Conservation (phyloP, 305 asterid species). For the Rubia tinctorum region DNA sequence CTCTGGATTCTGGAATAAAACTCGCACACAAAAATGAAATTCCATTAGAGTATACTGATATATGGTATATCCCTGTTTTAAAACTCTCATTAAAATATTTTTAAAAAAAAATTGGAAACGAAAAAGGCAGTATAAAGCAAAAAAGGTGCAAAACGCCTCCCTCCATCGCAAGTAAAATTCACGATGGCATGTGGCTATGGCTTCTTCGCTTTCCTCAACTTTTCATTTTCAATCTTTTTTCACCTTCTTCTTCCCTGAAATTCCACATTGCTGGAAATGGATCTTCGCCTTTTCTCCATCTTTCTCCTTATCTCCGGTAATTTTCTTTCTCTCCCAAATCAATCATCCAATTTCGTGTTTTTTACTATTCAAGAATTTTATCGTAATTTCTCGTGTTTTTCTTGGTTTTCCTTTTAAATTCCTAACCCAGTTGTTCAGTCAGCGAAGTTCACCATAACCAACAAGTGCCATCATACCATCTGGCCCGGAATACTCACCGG, state of each 20-base stretch:
- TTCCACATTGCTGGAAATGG: slow-evolving; percentile 26
- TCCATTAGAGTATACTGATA: too few species aligned
- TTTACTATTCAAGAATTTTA: neutral
- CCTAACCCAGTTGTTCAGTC: slow-evolving; percentile 49
- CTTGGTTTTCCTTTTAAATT: neutral
- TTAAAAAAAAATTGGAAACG: neutral
- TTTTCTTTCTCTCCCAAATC: neutral
- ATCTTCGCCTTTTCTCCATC: slow-evolving; percentile 27
- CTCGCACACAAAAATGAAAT: too few species aligned
- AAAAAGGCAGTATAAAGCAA: neutral
- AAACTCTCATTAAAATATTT: too few species aligned
- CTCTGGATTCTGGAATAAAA: too few species aligned
- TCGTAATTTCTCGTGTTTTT: neutral
- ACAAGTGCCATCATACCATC: slow-evolving; percentile 77
- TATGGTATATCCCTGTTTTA: too few species aligned
- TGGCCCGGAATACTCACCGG: slow-evolving; percentile 97
- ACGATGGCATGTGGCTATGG: neutral
- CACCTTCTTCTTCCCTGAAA: neutral
- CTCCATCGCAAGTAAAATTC: neutral
- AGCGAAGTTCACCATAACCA: slow-evolving; percentile 78
- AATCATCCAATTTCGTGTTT: neutral
- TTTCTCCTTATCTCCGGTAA: slow-evolving; percentile 52
- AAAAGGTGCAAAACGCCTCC: neutral
- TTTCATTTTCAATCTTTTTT: neutral
- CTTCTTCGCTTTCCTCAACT: neutral